These are phyloP conservation scores for Pisolithus albus DNA, from an alignment of 768 basidiomycete species.

Conservation along the genomic window DNA sequence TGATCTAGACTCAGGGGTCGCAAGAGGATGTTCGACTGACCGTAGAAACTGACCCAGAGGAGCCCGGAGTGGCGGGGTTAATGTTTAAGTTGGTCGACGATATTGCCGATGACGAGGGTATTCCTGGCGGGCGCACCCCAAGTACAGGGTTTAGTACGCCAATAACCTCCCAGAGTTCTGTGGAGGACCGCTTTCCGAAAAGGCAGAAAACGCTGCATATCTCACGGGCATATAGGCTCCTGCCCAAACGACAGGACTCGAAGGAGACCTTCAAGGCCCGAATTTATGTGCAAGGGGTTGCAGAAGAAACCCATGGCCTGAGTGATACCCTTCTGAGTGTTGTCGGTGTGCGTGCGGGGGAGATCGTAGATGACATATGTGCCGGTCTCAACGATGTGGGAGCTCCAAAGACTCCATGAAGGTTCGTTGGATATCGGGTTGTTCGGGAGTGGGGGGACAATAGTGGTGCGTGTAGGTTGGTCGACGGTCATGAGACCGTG, in stretches of 20 bases:
- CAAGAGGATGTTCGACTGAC: slow-evolving; percentile 7
- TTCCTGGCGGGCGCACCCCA: background rate
- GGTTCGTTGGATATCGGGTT: no score
- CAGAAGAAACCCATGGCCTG: slow-evolving; percentile 33
- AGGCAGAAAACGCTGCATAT: slow-evolving; percentile 24
- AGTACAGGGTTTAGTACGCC: slow-evolving; percentile 9
- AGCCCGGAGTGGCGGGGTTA: background rate
- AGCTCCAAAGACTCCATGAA: background rate
- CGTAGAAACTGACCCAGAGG: slow-evolving; percentile 3
- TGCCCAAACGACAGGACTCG: slow-evolving; percentile 19
- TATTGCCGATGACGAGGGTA: background rate
- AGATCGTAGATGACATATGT: slow-evolving; percentile 36
- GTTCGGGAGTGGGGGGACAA: no score
- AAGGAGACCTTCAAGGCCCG: slow-evolving; percentile 14
- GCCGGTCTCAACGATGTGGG: background rate
- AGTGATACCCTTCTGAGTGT: slow-evolving; percentile 44
- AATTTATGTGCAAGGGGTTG: slow-evolving; percentile 33
- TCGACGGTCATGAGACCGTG: no score
- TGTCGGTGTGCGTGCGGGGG: slow-evolving; percentile 37
- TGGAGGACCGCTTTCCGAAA: slow-evolving; percentile 18
- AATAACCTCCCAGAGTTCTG: slow-evolving; percentile 11
- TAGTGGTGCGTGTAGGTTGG: no score
- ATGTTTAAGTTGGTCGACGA: slow-evolving; percentile 7
- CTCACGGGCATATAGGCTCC: slow-evolving; percentile 37
- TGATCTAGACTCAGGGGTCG: slow-evolving; percentile 20